Evolutionary conservation across 2,329 filamentous ascomycete species (phyloP).

Genomic region (Alternaria arborescens): DNA sequence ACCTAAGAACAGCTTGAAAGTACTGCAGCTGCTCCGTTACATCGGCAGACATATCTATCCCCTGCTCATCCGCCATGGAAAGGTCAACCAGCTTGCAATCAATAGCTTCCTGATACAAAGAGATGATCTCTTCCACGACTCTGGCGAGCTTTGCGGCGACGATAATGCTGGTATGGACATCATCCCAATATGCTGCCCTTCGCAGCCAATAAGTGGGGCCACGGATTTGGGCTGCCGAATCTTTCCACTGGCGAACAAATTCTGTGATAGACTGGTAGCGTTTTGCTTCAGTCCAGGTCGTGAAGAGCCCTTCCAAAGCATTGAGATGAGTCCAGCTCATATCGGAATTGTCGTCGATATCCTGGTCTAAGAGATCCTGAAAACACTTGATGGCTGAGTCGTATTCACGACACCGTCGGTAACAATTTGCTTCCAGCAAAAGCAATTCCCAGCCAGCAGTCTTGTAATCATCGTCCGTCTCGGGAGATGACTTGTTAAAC

Average conservation of each 20-base stretch:
- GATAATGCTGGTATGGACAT: background rate
- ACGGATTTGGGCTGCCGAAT: background rate
- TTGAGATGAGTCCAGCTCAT: background rate
- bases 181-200: background rate
- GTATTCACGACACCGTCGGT: background rate
- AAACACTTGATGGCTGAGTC: background rate
- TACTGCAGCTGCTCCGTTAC: background rate
- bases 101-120: constrained; percentile 2
- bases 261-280: background rate
- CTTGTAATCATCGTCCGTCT: background rate
- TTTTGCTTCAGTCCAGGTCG: background rate
- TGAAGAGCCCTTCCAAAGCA: background rate
- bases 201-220: background rate
- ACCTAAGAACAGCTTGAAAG: background rate
- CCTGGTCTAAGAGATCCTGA: background rate
- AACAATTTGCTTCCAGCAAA: background rate
- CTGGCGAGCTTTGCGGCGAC: background rate
- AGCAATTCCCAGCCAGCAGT: background rate
- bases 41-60: background rate
- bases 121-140: background rate
- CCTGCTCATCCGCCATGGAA: background rate
- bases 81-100: background rate
- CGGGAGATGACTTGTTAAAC: background rate
- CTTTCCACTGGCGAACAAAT: background rate
- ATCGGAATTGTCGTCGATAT: background rate